Conservation (phyloP, 2,329 filamentous ascomycete genomes). For the Trichophyton verrucosum region DNA sequence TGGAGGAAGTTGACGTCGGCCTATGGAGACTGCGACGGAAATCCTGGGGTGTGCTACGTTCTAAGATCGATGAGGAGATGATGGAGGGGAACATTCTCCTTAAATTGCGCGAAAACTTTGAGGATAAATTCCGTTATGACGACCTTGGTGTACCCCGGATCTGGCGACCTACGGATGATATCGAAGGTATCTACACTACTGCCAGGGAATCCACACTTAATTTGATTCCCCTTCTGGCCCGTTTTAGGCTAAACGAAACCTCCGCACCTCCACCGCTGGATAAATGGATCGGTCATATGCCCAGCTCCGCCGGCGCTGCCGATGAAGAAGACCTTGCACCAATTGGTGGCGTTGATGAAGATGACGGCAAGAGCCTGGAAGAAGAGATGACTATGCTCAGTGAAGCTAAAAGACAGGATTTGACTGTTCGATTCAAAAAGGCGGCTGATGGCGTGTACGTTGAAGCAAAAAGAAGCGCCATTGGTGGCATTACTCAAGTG, state of each 20-base stretch:
- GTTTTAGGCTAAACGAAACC: conserved; percentile 66
- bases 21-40: conserved; percentile 87
- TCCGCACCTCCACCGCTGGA: conserved; percentile 69
- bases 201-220: conserved; percentile 85
- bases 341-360: conserved; percentile 88
- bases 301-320: conserved; percentile 58
- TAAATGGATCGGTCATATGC: conserved; percentile 68
- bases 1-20: conserved; percentile 82
- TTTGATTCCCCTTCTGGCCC: conserved; percentile 76
- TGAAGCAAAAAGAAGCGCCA: conserved; percentile 91
- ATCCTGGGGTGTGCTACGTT: conserved; percentile 80
- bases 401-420: conserved; percentile 79
- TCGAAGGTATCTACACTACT: conserved; percentile 86
- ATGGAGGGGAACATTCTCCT: conserved; percentile 94
- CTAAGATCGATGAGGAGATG: conserved; percentile 91
- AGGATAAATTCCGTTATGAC: conserved; percentile 98
- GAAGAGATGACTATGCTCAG: conserved; percentile 94
- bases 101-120: conserved; percentile 95
- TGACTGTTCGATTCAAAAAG: conserved; percentile 94
- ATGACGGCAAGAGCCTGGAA: conserved; percentile 84
- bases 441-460: conserved; percentile 95
- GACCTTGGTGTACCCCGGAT: conserved; percentile 88
- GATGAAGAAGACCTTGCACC: conserved; percentile 83
- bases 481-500: conserved; percentile 87
- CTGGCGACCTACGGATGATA: conserved; percentile 93